Conservation (phyloP, 2,329 filamentous ascomycete genomes). For the Ceratocystis albifundus region DNA sequence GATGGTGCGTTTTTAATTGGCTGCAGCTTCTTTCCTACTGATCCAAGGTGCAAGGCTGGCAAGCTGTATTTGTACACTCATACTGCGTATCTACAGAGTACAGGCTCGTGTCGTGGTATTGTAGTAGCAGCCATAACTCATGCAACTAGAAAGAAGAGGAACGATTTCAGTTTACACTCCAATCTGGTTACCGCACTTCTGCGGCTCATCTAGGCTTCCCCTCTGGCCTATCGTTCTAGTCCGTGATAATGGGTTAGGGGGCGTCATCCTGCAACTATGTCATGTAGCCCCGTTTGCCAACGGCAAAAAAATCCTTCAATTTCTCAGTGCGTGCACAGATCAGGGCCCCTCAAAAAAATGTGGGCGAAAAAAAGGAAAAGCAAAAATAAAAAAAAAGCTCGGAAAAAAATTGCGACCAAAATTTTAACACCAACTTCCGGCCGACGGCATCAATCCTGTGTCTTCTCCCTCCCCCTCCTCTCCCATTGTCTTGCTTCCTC, state of each 20-base stretch:
- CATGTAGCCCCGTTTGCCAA: background rate
- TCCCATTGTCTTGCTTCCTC: background rate
- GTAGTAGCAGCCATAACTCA: too few relatives aligned
- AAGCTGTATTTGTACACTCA: background rate
- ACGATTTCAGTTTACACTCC: too few relatives aligned
- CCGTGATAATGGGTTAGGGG: background rate
- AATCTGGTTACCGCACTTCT: too few relatives aligned
- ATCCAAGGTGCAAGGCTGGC: background rate
- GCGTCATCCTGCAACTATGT: constrained; percentile 2
- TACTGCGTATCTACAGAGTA: background rate
- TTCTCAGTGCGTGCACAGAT: background rate
- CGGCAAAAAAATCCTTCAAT: constrained; percentile 8
- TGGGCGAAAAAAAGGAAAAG: background rate
- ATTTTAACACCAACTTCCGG: constrained; percentile 2
- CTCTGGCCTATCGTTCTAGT: background rate
- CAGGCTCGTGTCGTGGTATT: background rate
- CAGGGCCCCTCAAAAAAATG: constrained; percentile 1
- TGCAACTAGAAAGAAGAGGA: too few relatives aligned
- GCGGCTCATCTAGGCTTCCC: too few relatives aligned
- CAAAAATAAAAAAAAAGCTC: background rate
- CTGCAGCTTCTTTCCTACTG: constrained; percentile 31
- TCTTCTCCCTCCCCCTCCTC: background rate
- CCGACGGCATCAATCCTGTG: constrained; percentile 11
- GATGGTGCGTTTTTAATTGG: constrained; percentile 53
- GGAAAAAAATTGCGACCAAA: background rate